Evolutionary conservation across 2,329 filamentous ascomycete species (phyloP).

Genomic region (Alternaria brassicae): DNA sequence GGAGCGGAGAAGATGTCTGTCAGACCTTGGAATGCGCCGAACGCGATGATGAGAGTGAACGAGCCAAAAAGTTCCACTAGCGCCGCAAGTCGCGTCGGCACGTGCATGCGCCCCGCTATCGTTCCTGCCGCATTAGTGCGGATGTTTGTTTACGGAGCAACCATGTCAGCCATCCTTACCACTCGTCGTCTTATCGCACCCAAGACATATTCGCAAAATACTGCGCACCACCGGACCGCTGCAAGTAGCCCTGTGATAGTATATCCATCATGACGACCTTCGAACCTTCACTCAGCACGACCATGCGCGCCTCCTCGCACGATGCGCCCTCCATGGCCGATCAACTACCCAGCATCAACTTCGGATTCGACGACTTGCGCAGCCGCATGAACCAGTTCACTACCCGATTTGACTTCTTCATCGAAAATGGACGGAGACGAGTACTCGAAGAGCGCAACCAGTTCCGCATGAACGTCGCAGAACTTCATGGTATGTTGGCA

Average conservation of each 20-base stretch:
- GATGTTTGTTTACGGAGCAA: conserved; percentile 42
- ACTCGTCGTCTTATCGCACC: conserved; percentile 15
- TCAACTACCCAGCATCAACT: conserved; percentile 86
- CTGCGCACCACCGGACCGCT: conserved; percentile 1
- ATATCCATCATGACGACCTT: conserved; percentile 65
- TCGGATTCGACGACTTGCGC: conserved; percentile 94
- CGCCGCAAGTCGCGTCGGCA: conserved; percentile 36
- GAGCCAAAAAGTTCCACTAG: conserved; percentile 32
- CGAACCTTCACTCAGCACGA: conserved; percentile 72
- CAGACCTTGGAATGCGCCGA: neutral
- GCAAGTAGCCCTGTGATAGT: neutral
- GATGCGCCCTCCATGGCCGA: conserved; percentile 73
- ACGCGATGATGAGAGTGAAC: conserved; percentile 17
- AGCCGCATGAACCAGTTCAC: conserved; percentile 96
- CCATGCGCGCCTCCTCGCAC: conserved; percentile 65
- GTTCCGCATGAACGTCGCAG: conserved; percentile 87
- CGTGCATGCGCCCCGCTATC: conserved; percentile 26
- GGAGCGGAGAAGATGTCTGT: neutral
- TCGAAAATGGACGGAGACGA: conserved; percentile 86
- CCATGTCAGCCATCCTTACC: conserved; percentile 24
- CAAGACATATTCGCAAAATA: conserved; percentile 22
- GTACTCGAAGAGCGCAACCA: conserved; percentile 93
- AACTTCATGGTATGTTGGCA: conserved; percentile 75
- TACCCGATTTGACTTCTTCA: conserved; percentile 88
- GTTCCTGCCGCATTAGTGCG: conserved; percentile 18